Evolutionary conservation across 208 protist species (phyloP).

Genomic region (Plasmodiophora brassicae): DNA sequence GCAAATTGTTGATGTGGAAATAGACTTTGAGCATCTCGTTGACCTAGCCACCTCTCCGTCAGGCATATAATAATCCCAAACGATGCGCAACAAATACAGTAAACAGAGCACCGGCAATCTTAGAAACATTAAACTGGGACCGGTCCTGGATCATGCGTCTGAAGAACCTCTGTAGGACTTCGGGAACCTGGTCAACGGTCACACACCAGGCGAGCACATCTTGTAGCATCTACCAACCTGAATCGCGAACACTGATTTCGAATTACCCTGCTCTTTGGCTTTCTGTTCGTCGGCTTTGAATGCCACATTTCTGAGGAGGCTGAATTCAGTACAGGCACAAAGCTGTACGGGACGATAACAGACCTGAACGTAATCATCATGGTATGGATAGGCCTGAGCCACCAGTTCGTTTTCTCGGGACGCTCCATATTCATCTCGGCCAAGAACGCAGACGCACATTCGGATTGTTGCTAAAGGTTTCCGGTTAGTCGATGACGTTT

Average conservation of each 20-base stretch:
- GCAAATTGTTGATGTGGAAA: slow-evolving; percentile 19
- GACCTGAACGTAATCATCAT: slow-evolving; percentile 17
- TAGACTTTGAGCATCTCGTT: slow-evolving; percentile 32
- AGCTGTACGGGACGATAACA: background rate
- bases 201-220: background rate
- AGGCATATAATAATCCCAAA: background rate
- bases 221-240: background rate
- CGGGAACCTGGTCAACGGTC: background rate
- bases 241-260: background rate
- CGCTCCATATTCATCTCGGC: background rate
- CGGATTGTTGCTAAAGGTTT: background rate
- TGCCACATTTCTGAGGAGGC: background rate
- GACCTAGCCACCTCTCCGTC: background rate
- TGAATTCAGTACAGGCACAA: background rate
- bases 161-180: slow-evolving; percentile 20
- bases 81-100: background rate
- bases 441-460: background rate
- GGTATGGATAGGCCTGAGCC: slow-evolving; percentile 11
- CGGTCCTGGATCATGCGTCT: background rate
- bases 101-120: slow-evolving; percentile 24
- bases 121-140: background rate
- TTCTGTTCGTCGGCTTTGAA: background rate
- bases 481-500: background rate
- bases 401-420: slow-evolving; percentile 27
- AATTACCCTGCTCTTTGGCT: background rate